Base-by-base conservation (phyloP, 2,329 filamentous ascomycete genomes). In the Phialemoniopsis sp. region DNA sequence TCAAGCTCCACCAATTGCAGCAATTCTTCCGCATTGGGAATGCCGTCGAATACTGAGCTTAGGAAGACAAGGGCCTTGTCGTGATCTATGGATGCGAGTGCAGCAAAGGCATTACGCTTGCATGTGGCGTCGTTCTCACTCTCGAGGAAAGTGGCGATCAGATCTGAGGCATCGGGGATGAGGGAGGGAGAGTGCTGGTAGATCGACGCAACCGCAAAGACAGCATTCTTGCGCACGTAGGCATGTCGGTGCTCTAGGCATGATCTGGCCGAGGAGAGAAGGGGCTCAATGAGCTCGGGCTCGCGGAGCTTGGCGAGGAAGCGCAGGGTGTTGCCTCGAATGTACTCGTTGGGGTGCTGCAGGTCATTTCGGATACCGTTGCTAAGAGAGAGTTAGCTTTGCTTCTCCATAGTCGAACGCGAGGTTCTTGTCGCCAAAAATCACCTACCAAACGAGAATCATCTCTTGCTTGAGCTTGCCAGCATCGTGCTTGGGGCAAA, bases 381-480 rank as follows among this genome's bases (percentile, higher is more conserved):
- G 67, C 91, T 96, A 55, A 39, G 38, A 38, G 14, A 29, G 21
- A 9, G 50, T 64, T 48, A 65, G 52, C 45, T 39, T 12, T 13
- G 9, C 13, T 15, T 16, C 16, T 29, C 13, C 13, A 21, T 13
- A 28, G 16, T 12, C 5, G 16, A n/a, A 7, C 17, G 8, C 13
- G 14, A 34, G 13, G 15, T 18, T 16, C 31, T n/a, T n/a, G n/a
- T n/a, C n/a, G 18, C 8, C 12, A 19, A 13, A 26, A 36, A 44
- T 36, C 32, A 53, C 63, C 61, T 74, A 96, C 91, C 93, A 98
- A 55, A 98, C 93, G 57, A 98, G 71, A 63, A 98, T 98, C 89
- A 96, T 97, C 70, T 98, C 93, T 68, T 98, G 93, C 76, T 96
- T 96, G 49, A 98, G 73, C 76, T 97, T 98, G 57, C 93, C 93